Base-by-base conservation (phyloP, 495 filamentous ascomycete genomes). In the Hypoxylon fuscum region DNA sequence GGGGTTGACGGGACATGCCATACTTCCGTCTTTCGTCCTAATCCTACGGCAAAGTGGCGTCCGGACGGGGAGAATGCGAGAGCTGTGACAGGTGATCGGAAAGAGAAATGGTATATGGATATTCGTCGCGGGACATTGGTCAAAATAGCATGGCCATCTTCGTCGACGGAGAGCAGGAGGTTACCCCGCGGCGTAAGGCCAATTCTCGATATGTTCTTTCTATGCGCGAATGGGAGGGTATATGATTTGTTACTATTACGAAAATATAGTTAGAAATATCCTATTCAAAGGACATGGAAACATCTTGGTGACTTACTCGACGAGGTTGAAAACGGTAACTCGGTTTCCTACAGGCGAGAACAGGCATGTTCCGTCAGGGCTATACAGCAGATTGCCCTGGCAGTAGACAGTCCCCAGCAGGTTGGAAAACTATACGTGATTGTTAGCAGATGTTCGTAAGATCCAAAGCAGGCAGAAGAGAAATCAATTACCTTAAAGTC, bases 341-440 rank as follows among this genome's bases (percentile, higher is more conserved):
- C 91, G 81, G 78, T 98, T 98, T 68, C 95, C 95, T 52, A 98
- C 96, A 20, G 95, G 95, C n/a, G 96, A 98, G 61, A 95, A 88
- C 41, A 98, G 83, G 76, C 91, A 93, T 64, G 90, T 94, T 64
- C 95, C 95, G 86, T 98, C 95, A 64, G 93, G 94, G 68, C 90
- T 96, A 81, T 97, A 98, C 66, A 96, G 84, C 57, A 98, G 85
- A 73, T 97, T 98, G 75, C 96, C 95, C 82, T 90, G 90, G 78
- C 92, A 90, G 81, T 97, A 98, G 66, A 98, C 95, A 65, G 93
- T 98, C 60, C 95, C 96, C 66, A 98, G 85, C 66, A 97, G 81
- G 73, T 96, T 96, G 73, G 91, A 95, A 78, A 96, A 97, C 90
- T 96, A 37, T 2, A 18, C 11, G 62, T 44, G 35, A 20, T 69